phyloP scores from a whole-genome alignment of 2,329 filamentous ascomycete genomes.

The Cercospora nicotianae region DNA sequence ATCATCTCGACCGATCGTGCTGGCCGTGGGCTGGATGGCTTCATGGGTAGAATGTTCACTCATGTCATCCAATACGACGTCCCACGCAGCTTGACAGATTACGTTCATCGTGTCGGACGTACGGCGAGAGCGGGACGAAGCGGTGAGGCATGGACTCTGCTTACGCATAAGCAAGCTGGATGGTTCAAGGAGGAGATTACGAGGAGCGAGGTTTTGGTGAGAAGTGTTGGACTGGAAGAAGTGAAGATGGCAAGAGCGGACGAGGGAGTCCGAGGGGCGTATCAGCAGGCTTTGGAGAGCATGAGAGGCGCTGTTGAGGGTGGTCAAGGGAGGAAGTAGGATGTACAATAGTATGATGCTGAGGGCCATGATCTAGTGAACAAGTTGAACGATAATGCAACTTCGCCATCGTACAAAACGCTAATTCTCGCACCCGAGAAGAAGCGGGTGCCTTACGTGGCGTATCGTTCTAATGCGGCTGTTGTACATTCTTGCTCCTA shows the following conservation, averaged over 20 bases:
- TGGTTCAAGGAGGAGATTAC: conserved; percentile 92
- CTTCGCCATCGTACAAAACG: background rate
- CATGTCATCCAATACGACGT: conserved; percentile 95
- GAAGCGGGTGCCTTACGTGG: too few species aligned
- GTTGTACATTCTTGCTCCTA: too few species aligned
- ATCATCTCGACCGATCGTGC: conserved; percentile 86
- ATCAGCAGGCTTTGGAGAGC: conserved; percentile 58
- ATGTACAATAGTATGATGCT: too few species aligned
- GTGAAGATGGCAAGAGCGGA: conserved; percentile 28
- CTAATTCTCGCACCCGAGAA: too few species aligned
- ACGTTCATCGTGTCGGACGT: conserved; percentile 88
- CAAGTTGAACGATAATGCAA: background rate
- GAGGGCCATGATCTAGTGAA: background rate
- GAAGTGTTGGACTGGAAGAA: conserved; percentile 49
- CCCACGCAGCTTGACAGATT: conserved; percentile 74
- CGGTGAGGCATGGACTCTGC: conserved; percentile 83
- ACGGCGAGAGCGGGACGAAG: conserved; percentile 77
- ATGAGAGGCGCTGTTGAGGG: conserved; percentile 60
- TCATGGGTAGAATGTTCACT: conserved; percentile 58
- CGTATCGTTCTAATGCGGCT: too few species aligned
- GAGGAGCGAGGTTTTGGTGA: conserved; percentile 53
- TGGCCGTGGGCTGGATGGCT: conserved; percentile 75
- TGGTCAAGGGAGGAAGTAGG: background rate
- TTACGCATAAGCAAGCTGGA: conserved; percentile 76
- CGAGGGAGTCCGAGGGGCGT: conserved; percentile 41